These are phyloP conservation scores for Alternaria viburni DNA, from an alignment of 2,329 filamentous ascomycete species.

Conservation along the genomic window DNA sequence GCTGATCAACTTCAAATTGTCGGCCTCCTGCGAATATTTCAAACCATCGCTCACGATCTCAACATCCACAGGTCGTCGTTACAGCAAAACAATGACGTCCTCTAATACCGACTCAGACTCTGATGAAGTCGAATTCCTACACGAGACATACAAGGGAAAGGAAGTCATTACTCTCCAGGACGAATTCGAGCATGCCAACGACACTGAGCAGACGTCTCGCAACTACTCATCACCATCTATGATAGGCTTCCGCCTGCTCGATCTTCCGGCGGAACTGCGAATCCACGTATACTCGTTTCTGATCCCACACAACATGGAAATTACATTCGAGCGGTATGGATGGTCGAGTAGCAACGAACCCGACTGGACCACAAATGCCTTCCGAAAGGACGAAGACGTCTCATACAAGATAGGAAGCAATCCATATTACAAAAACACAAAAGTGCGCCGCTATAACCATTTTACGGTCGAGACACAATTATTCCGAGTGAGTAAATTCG, in stretches of 20 bases:
- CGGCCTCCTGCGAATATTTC: background rate
- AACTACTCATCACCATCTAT: background rate
- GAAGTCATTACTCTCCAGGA: background rate
- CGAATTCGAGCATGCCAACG: background rate
- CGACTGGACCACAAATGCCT: background rate
- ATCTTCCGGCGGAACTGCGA: constrained; percentile 26
- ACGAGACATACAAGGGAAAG: constrained; percentile 1
- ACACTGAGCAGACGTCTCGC: background rate
- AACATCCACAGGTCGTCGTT: background rate
- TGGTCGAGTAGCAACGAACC: background rate
- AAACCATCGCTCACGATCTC: background rate
- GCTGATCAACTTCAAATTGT: background rate
- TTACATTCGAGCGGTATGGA: background rate
- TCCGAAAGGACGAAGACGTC: background rate
- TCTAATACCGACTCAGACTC: background rate
- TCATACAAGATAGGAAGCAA: background rate
- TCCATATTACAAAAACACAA: background rate
- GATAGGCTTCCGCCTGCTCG: constrained; percentile 18
- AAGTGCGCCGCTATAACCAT: background rate
- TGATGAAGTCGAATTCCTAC: background rate
- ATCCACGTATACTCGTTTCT: constrained; percentile 17
- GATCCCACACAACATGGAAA: constrained; percentile 11
- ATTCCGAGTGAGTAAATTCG: constrained; percentile 22
- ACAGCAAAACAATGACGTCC: background rate
- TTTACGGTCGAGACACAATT: constrained; percentile 7